Base-by-base conservation (phyloP, 768 basidiomycete species). In the Infundibulicybe gibba region DNA sequence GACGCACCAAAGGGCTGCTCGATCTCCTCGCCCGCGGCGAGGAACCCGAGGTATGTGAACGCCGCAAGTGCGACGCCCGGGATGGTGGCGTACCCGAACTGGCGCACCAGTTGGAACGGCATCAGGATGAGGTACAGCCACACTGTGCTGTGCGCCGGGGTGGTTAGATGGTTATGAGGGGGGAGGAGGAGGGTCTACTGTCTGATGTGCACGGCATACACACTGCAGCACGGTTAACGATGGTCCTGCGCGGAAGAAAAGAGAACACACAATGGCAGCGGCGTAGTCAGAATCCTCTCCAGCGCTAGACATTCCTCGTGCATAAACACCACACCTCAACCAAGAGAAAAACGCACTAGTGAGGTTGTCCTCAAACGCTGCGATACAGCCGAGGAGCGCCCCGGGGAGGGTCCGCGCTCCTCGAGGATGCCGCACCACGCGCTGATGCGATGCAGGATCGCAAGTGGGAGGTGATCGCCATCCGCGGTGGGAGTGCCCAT, bases 91-190 rank as follows among this genome's bases (percentile, higher is more conserved):
- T 83, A 87, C 10, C 65, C 69, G 53, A 87, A 82, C 31, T 75
- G 73, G 38, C 67, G 67, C 43, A 83, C 76, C 6, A 87, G 71
- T 61, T 90, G 86, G 74, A 90, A 87, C 1, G 86, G 87, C 1
- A 90, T 69, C 62, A 85, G 82, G 69, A 88, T 85, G 2, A 87
- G 74, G 61, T 87, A 90, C 17, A 84, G 59, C 83, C 81, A 85
- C 32, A 85, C 80, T 34, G 81, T 83, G 57, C 81, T 75, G 40
- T 13, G 49, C 30, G 14, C 6, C 25, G 17, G 9, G 33, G 16
- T 31, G 31, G 3, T 49, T 32, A 32, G n/a, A n/a, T n/a, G n/a
- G n/a, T n/a, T n/a, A 25, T 25, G 25, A 25, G 8, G 3, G 8
- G 25, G 25, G 32, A 11, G 21, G 16, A 9, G 52, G 13, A 19